A percentile compares a stretch with the other conserved stretches of the same genome.
Conservation (phyloP, 305 asterid species). For the Rubia tinctorum region DNA sequence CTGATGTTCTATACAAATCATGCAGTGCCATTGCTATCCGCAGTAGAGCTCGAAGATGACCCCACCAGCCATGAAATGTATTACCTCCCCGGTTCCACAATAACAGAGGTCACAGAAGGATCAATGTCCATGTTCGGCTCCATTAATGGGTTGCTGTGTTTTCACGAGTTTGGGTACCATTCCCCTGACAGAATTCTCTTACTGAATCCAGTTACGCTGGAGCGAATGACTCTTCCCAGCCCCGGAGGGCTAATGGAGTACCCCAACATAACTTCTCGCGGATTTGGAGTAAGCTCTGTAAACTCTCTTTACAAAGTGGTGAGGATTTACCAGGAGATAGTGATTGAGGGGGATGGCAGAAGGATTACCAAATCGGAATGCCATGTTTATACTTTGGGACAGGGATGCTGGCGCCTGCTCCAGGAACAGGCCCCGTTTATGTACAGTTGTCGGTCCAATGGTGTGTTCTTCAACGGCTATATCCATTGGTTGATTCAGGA, state of each 20-base stretch:
- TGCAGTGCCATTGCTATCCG: neutral
- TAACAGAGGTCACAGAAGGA: constrained; percentile 1
- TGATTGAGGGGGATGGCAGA: too few species aligned
- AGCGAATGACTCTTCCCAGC: constrained; percentile 20
- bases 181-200: constrained; percentile 8
- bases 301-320: constrained; percentile 33
- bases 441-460: constrained; percentile 15
- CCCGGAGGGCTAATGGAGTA: constrained; percentile 6
- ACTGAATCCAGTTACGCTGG: constrained; percentile 46
- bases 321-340: constrained; percentile 23
- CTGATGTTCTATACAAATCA: constrained; percentile 11
- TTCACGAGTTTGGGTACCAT: neutral
- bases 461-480: constrained; percentile 21
- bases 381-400: constrained; percentile 44
- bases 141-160: constrained; percentile 34
- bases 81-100: constrained; percentile 14
- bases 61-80: constrained; percentile 26
- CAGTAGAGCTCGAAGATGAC: constrained; percentile 35
- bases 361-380: constrained; percentile 15
- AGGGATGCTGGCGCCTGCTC: constrained; percentile 38
- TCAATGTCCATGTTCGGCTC: constrained; percentile 24
- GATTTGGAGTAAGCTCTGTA: constrained; percentile 34
- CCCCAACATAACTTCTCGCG: constrained; percentile 21
- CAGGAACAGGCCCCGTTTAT: constrained; percentile 1
- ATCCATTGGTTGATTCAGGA: constrained; percentile 42